Evolutionary conservation across 2,329 filamentous ascomycete species (phyloP), one percentile per base, ranked within the genome.

Genomic region (Clonostachys rhizophaga): DNA sequence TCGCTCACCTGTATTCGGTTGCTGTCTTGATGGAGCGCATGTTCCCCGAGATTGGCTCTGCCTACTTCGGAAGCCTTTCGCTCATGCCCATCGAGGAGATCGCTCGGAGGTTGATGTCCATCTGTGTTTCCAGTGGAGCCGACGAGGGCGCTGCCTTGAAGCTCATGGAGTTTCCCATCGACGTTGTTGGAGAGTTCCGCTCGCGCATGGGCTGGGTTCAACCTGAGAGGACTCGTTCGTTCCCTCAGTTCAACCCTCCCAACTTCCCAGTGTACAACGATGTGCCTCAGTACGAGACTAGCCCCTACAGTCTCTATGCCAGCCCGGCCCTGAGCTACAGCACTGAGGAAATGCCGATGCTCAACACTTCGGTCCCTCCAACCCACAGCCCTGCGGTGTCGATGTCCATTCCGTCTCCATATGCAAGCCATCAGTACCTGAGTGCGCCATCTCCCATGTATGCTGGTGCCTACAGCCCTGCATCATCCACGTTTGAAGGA

Each of bases 1-100:
- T 97, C 47, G 88, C 91, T 11, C 89, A 97, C 62, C 90, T 96
- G 65, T 97, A 96, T 69, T 91, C 89, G 1, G 83, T 91, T 16
- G 91, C 90, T 5, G 75, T 97, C 50, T 82, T 90, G 37, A 81
- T 97, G 68, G 91, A 96, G 68, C 89, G 90, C 14, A 78, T 96
- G 51, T 96, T 95, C 64, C 91, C 91, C 4, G 90, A 95, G 63
- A 86, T 96, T 55, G 91, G 91, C 42, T 86, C 90, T 17, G 86
- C 90, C 43, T 96, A 96, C 66, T 91, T 92, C 57, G 88, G 87
- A 43, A 87, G 84, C 55, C 75, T 96, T 54, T 86, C 89, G 14
- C 79, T 95, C 42, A 76, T 78, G 2, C 90, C 91, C 0, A 83
- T 97, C 34, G 90, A 96, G 64, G 86, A 94, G 61, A 96, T 96